Evolutionary conservation across 257 asterid genomes (phyloP), one percentile per base, ranked within the genome.

Genomic region (Penstemon davidsonii): DNA sequence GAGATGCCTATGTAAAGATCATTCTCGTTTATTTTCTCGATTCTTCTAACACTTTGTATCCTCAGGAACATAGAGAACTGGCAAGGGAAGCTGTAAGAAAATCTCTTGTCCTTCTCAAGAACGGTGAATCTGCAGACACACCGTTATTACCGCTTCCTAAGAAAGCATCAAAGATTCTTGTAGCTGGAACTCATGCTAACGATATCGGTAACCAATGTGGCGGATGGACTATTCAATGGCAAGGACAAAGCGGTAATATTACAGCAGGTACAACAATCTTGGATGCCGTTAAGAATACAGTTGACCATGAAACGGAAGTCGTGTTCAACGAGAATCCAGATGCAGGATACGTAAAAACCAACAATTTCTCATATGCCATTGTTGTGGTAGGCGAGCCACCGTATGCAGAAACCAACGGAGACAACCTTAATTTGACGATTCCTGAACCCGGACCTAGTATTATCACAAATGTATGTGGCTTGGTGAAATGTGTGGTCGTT

Each of bases 321-420:
- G 80, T 75, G 12, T 78, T 62, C 33, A 60, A 40, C 4, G 64
- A 80, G 36, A 80, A 25, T 7, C 80, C 83, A 0, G 46, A 60
- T 4, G 5, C 55, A 0, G 62, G 76, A 1, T 83, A 58, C 51
- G 53, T 83, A 2, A 67, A 65, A 43, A 57, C 75, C 39, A 75
- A 43, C 25, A 60, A 77, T 1, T 80, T 83, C 19, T 49, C 68
- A 4, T 78, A 75, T 7, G 81, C 80, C 36, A 71, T 80, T 40
- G 84, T 80, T 19, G 85, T 73, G 2, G 82, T 80, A 3, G 85
- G 86, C 9, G 85, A 83, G 66, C 18, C 39, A 15, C 85, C 88
- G 36, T 83, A 83, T 41, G 78, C 78, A 3, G 88, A 83, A 59
- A 10, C 67, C 3, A 11, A 9, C 1, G 84, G 88, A 5, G 88